Evolutionary conservation across 257 asterid species (phyloP).

Genomic region (Mitragyna speciosa): DNA sequence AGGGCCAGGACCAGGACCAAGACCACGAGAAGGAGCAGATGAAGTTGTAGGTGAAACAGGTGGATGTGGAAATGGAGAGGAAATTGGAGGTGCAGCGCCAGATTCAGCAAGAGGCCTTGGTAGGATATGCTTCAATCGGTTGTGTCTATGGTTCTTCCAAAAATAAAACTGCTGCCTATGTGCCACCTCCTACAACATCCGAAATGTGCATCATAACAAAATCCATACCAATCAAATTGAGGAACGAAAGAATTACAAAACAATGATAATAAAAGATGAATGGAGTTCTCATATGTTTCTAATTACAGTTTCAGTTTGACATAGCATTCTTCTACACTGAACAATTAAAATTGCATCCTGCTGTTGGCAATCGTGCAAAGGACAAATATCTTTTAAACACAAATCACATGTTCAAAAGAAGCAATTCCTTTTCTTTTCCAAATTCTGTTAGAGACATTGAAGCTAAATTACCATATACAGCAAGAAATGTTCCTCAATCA

Average conservation of each 20-base stretch:
- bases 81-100: constrained; percentile 40
- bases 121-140: constrained; percentile 88
- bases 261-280: background rate
- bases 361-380: background rate
- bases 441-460: background rate
- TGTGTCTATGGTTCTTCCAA: constrained; percentile 92
- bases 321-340: background rate
- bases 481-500: background rate
- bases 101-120: constrained; percentile 86
- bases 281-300: background rate
- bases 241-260: background rate
- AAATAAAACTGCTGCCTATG: constrained; percentile 92
- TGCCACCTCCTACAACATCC: constrained; percentile 70
- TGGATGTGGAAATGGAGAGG: constrained; percentile 49
- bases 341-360: background rate
- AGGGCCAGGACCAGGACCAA: constrained; percentile 43
- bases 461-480: background rate
- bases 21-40: constrained; percentile 43
- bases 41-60: constrained; percentile 42
- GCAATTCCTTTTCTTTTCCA: background rate
- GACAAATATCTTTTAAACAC: background rate
- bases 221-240: background rate
- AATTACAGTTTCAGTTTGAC: background rate
- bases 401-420: background rate
- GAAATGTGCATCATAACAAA: background rate